These are phyloP conservation scores for Blepharisma undulans DNA, from an alignment of 169 alveolate genomes.

Conservation along the genomic window DNA sequence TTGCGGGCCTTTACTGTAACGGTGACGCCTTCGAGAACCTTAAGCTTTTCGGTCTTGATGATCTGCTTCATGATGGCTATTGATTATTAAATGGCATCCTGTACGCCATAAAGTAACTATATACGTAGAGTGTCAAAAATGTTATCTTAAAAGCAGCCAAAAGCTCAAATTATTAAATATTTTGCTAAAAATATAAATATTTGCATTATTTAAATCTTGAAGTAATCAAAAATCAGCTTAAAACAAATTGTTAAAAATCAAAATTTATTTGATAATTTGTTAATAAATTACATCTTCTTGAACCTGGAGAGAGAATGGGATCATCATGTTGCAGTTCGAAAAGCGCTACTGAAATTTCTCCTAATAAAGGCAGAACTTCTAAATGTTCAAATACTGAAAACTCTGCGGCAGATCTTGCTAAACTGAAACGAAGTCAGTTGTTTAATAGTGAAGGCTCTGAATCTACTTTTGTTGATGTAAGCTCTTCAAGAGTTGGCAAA, in stretches of 20 bases:
- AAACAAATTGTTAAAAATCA: too few species aligned
- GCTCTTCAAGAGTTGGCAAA: not conserved
- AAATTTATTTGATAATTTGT: not conserved
- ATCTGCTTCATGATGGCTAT: conserved; percentile 52
- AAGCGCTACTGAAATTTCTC: not conserved
- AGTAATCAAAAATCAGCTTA: not conserved
- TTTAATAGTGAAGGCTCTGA: not conserved
- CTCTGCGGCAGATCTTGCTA: not conserved
- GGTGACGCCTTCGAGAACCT: conserved; percentile 77
- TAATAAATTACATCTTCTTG: not conserved
- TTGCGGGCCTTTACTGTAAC: conserved; percentile 93
- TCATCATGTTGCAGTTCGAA: not conserved
- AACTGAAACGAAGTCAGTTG: not conserved
- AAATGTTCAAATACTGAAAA: not conserved
- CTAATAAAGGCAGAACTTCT: not conserved
- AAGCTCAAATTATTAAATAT: too few species aligned
- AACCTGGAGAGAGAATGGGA: not conserved
- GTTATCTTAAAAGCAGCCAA: not conserved
- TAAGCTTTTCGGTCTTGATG: conserved; percentile 42
- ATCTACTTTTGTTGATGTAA: conserved; percentile 10
- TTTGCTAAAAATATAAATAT: too few species aligned
- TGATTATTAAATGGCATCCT: not conserved
- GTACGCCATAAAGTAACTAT: not conserved
- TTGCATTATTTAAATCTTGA: not conserved
- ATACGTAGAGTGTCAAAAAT: not conserved